A percentile compares a stretch with the other conserved stretches of the same genome.
Evolutionary conservation across 371 early-diverging fungal genomes (phyloP).

Genomic region (Rhizopus microsporus): DNA sequence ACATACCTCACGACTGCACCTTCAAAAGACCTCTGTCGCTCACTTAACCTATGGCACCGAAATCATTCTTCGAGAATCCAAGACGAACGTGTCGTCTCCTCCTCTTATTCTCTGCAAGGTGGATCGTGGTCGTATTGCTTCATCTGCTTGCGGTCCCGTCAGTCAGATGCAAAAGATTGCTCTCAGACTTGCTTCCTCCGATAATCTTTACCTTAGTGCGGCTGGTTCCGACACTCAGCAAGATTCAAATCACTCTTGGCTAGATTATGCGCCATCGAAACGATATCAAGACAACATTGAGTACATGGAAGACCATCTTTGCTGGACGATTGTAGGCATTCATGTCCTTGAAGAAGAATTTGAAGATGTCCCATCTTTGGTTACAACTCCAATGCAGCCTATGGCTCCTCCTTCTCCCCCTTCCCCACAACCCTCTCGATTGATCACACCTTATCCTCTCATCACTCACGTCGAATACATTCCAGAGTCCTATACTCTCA

Average conservation of each 20-base stretch:
- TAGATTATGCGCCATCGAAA: constrained; percentile 34
- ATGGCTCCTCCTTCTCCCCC: constrained; percentile 46
- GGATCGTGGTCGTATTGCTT: constrained; percentile 70
- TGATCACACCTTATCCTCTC: constrained; percentile 44
- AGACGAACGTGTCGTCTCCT: constrained; percentile 67
- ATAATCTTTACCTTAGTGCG: constrained; percentile 38
- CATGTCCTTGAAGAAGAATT: constrained; percentile 57
- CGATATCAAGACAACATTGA: constrained; percentile 18
- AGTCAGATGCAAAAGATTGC: constrained; percentile 90
- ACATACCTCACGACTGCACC: constrained; percentile 1
- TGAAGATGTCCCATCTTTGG: constrained; percentile 31
- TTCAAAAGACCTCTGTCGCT: constrained; percentile 31
- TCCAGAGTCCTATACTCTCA: constrained; percentile 23
- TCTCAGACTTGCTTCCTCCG: constrained; percentile 54
- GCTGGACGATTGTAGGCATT: constrained; percentile 85
- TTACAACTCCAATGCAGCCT: constrained; percentile 7
- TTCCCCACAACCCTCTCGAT: constrained; percentile 25
- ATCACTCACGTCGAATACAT: constrained; percentile 29
- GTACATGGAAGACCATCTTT: constrained; percentile 71
- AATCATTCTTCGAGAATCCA: constrained; percentile 70
- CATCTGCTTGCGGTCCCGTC: constrained; percentile 68
- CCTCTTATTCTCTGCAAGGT: constrained; percentile 80
- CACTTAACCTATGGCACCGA: constrained; percentile 74
- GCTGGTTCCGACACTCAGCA: constrained; percentile 21
- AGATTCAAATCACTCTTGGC: constrained; percentile 30